A percentile compares a stretch with the other conserved stretches of the same genome.
Conservation (phyloP, 257 asterid species). For the Salvia rosmarinus region DNA sequence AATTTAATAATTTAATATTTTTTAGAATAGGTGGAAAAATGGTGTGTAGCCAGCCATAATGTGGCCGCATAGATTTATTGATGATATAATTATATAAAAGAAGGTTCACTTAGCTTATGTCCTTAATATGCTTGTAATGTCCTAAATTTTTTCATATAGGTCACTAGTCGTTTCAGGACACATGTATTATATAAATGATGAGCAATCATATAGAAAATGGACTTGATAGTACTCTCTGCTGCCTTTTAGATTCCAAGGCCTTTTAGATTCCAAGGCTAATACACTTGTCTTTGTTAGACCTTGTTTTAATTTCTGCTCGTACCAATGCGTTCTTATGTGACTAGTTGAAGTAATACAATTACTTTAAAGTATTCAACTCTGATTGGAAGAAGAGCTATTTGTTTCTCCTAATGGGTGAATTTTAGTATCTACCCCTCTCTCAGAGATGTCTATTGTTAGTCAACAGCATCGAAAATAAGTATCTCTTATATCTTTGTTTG, state of each 20-base stretch:
- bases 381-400: neutral
- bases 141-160: neutral
- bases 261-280: neutral
- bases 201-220: neutral
- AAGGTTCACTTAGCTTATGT: neutral
- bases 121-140: neutral
- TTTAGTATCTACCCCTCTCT: neutral
- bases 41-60: no score
- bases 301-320: no score
- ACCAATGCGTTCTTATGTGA: neutral
- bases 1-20: no score
- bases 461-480: neutral
- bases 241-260: neutral
- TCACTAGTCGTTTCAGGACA: neutral
- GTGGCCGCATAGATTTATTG: no score
- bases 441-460: neutral
- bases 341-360: neutral
- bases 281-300: neutral
- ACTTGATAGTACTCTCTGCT: slow-evolving; percentile 3
- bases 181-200: neutral
- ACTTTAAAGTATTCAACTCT: neutral
- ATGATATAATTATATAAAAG: neutral
- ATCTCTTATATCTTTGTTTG: slow-evolving; percentile 2
- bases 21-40: no score
- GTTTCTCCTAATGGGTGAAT: neutral